Evolutionary conservation across 1,284 basidiomycete genomes (phyloP), one percentile per base, ranked within the genome.

Genomic region (Malassezia arunalokei): DNA sequence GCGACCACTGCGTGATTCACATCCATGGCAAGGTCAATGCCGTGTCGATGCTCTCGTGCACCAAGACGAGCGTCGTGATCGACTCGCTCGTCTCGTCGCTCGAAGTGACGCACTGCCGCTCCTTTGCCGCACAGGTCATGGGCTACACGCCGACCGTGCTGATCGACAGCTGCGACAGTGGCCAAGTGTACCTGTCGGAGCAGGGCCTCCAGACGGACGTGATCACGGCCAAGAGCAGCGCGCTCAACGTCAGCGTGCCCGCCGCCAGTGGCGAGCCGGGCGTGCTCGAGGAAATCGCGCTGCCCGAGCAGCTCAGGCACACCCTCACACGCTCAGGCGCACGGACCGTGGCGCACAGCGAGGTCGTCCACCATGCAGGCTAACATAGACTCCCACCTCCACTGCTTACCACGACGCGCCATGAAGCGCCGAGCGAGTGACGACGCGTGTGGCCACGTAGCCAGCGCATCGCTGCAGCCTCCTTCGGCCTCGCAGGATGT

Each of bases 1-100:
- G 91, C 79, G 94, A 90, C 77, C 85, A 84, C 66, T 81, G 82
- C n/a, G 86, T 85, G 0, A 78, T 99, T 47, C 76, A 86, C 53
- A 78, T 99, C 73, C 84, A 84, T 71, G 92, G 92, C 71, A 99
- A 99, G 77, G 82, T 90, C 65, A 99, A 98, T 69, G 91, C 90
- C 4, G 82, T 98, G 32, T 88, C 84, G 14, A 77, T 98, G 60
- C 80, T 89, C 47, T 87, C 87, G 69, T 94, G 89, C 76, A 81
- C 78, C 43, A 92, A 91, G 76, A 91, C 86, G 0, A 84, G 86
- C 3, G 78, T 98, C 27, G 80, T 96, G 20, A 79, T 96, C 32
- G 87, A 95, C 42, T 87, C 86, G 2, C 86, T 92, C 32, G 87
- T 99, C 8, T 89, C 94, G 6, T 82, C 84, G 3, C 77, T 92